Evolutionary conservation across 768 basidiomycete species (phyloP), one percentile per base, ranked within the genome.

Genomic region (Kockovaella imperatae): DNA sequence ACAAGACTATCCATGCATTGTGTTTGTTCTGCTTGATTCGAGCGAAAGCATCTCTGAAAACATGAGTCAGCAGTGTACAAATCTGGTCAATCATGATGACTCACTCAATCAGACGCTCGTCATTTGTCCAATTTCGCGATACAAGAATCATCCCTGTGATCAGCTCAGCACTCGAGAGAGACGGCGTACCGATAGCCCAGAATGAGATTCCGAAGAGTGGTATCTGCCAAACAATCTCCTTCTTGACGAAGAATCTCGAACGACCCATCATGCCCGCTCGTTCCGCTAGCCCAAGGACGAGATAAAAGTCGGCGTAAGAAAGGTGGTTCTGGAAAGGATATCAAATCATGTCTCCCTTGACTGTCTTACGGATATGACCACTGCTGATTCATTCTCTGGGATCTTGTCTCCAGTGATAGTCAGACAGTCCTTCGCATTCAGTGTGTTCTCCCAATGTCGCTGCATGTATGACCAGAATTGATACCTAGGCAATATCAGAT

Each of bases 391-490:
- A 2, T 32, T 36, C 26, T 32, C 24, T 13, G 62, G 62, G 18
- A 64, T 42, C 4, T 38, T 39, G 43, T 64, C 62, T 0, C 62
- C 62, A 5, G 35, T 38, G 0, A 64, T 40, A 23, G 32, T 6
- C 6, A 64, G 14, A 8, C 34, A 41, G n/a, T 28, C n/a, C 15
- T 21, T 18, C 13, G 54, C 62, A 35, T 64, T 54, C 36, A 57
- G 32, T 1, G 28, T 30, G n/a, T 17, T 30, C 39, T 60, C 59
- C 58, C 58, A 64, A 34, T 64, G 56, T 4, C 30, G 41, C 36
- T 64, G 62, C 62, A 64, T 64, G 35, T 64, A 64, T 13, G 25
- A 25, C 62, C 62, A 64, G 25, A 64, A 60, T 29, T 40, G 32
- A 15, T 53, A 49, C 6, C 62, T 64, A 11, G 8, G 31, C 10